Evolutionary conservation across 306 rosid species (phyloP).

Genomic region (Citrullus amarus): DNA sequence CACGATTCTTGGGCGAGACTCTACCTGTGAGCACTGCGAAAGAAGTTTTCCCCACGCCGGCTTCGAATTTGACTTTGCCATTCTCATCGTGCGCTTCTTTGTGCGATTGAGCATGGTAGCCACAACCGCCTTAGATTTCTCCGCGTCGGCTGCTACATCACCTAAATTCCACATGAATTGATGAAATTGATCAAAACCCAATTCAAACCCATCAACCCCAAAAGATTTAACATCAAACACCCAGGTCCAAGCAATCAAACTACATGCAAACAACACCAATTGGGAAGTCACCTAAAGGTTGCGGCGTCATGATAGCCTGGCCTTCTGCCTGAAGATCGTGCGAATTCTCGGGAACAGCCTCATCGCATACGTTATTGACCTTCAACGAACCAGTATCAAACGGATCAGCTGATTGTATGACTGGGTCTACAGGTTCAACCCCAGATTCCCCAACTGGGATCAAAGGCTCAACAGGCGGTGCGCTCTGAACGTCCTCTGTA

Average conservation of each 20-base stretch:
- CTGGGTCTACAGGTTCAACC: conserved; percentile 38
- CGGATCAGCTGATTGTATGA: conserved; percentile 62
- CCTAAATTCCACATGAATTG: conserved; percentile 19
- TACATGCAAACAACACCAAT: not conserved
- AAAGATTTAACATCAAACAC: conserved; percentile 14
- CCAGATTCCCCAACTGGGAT: conserved; percentile 61
- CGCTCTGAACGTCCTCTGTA: conserved; percentile 30
- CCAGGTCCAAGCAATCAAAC: not conserved
- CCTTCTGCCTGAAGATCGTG: conserved; percentile 32
- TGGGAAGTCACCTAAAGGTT: conserved; percentile 30
- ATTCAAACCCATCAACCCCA: conserved; percentile 19
- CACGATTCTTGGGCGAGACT: conserved; percentile 8
- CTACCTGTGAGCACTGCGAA: conserved; percentile 87
- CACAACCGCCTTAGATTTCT: conserved; percentile 30
- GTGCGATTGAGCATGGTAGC: conserved; percentile 20
- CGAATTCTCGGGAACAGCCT: conserved; percentile 27
- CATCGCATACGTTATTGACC: conserved; percentile 37
- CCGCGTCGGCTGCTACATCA: conserved; percentile 31
- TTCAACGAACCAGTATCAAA: conserved; percentile 38
- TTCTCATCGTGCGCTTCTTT: conserved; percentile 39
- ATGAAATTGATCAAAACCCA: not conserved
- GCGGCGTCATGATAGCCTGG: conserved; percentile 45
- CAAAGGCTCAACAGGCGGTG: conserved; percentile 30
- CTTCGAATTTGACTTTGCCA: conserved; percentile 29
- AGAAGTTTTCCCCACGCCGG: conserved; percentile 79